Conservation (phyloP, 1,284 basidiomycete species). For the Rhodotorula sp. region DNA sequence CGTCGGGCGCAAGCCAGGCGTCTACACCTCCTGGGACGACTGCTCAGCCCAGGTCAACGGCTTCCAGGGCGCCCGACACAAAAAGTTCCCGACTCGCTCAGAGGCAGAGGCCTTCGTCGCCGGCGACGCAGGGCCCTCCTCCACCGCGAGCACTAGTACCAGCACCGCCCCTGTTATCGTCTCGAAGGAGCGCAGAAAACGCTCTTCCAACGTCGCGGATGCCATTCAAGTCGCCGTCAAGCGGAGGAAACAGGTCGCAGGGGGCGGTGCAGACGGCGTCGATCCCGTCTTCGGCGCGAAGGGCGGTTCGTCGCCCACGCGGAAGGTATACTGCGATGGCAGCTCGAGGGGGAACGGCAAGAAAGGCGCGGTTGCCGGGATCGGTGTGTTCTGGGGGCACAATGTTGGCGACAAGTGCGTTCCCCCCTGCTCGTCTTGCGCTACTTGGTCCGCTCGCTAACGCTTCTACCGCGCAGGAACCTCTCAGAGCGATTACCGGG, state of each 20-base stretch:
- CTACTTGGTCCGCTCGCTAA: neutral
- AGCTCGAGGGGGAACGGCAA: conserved; percentile 75
- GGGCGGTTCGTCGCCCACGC: neutral
- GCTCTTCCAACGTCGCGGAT: neutral
- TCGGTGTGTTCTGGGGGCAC: conserved; percentile 75
- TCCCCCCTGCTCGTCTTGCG: neutral
- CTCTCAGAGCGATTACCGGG: conserved; percentile 76
- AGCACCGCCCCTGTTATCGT: neutral
- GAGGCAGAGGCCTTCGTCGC: conserved; percentile 58
- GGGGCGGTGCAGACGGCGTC: neutral
- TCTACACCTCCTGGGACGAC: conserved; percentile 53
- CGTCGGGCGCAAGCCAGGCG: conserved; percentile 44
- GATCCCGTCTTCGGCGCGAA: conserved; percentile 7
- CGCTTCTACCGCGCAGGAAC: conserved; percentile 58
- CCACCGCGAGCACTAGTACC: neutral
- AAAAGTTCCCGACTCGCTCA: conserved; percentile 61
- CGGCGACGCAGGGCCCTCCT: neutral
- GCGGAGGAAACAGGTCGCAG: conserved; percentile 3
- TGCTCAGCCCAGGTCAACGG: conserved; percentile 64
- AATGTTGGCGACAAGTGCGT: conserved; percentile 61
- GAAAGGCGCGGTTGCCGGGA: conserved; percentile 62
- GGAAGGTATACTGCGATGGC: conserved; percentile 70
- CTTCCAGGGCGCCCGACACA: conserved; percentile 62
- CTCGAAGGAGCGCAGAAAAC: neutral
- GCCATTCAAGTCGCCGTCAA: neutral